Evolutionary conservation across 805 yeast genomes (phyloP).

Genomic region (Yarrowia sp.): DNA sequence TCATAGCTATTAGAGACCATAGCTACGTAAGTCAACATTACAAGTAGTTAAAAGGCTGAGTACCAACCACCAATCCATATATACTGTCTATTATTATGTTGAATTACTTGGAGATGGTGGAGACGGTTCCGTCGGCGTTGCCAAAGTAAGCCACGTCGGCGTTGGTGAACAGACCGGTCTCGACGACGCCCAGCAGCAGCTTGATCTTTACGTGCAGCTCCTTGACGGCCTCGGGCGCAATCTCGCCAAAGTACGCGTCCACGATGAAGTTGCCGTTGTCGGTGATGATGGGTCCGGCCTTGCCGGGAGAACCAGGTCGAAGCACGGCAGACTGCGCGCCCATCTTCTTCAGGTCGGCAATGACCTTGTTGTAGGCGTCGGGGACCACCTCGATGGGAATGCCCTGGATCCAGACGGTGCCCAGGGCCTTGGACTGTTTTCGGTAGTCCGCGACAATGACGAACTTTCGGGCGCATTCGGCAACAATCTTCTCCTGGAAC

Average conservation of each 20-base stretch:
- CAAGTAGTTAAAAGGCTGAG: too few relatives aligned
- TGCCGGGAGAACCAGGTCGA: slow-evolving; percentile 84
- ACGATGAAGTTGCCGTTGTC: slow-evolving; percentile 92
- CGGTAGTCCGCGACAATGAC: slow-evolving; percentile 90
- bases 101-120: neutral
- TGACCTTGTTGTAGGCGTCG: slow-evolving; percentile 74
- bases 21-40: too few relatives aligned
- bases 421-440: slow-evolving; percentile 72
- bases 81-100: too few relatives aligned
- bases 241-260: slow-evolving; percentile 88
- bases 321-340: slow-evolving; percentile 65
- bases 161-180: slow-evolving; percentile 80
- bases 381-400: slow-evolving; percentile 96
- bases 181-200: slow-evolving; percentile 86
- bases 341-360: slow-evolving; percentile 55
- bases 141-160: slow-evolving; percentile 88
- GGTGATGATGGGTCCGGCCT: slow-evolving; percentile 96
- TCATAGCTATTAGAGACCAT: too few relatives aligned
- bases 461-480: slow-evolving; percentile 70
- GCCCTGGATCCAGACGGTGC: slow-evolving; percentile 82
- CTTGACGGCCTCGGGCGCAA: slow-evolving; percentile 47
- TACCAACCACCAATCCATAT: too few relatives aligned
- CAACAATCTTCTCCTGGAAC: slow-evolving; percentile 93
- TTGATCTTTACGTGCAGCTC: slow-evolving; percentile 65
- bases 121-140: slow-evolving; percentile 66